Percentiles rank a stretch among this genome's conserved stretches.
Conservation (phyloP, 2,329 filamentous ascomycete genomes). For the Scorias spongiosa region DNA sequence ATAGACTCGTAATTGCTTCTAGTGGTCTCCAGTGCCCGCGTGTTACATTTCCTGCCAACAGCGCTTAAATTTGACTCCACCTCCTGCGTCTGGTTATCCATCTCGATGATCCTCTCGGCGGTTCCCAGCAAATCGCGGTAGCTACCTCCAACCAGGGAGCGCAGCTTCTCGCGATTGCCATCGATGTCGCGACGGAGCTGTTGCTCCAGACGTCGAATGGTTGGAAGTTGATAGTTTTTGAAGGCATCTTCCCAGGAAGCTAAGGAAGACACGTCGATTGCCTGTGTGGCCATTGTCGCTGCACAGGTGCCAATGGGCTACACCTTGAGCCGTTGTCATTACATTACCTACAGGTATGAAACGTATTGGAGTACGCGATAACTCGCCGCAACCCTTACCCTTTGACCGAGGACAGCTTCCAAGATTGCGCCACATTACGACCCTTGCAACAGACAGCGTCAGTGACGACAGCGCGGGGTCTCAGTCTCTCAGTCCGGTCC, state of each 20-base stretch:
- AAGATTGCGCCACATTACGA: neutral
- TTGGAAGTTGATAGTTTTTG: slow-evolving; percentile 43
- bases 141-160: slow-evolving; percentile 49
- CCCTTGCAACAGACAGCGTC: no score
- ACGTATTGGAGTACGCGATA: no score
- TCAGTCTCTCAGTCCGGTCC: neutral
- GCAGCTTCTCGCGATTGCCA: slow-evolving; percentile 50
- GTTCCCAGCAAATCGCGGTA: slow-evolving; percentile 87
- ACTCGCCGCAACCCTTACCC: neutral
- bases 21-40: slow-evolving; percentile 45
- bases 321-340: no score
- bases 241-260: slow-evolving; percentile 54
- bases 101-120: slow-evolving; percentile 82
- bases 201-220: slow-evolving; percentile 46
- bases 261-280: slow-evolving; percentile 40
- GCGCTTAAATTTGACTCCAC: slow-evolving; percentile 56
- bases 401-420: neutral
- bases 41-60: slow-evolving; percentile 66
- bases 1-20: slow-evolving; percentile 4
- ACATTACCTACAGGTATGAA: no score
- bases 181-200: slow-evolving; percentile 47
- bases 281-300: slow-evolving; percentile 35
- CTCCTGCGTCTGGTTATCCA: slow-evolving; percentile 62
- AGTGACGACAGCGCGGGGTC: neutral
- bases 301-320: neutral